Base-by-base conservation (phyloP, 2,329 filamentous ascomycete genomes). In the Venturia carpophila region DNA sequence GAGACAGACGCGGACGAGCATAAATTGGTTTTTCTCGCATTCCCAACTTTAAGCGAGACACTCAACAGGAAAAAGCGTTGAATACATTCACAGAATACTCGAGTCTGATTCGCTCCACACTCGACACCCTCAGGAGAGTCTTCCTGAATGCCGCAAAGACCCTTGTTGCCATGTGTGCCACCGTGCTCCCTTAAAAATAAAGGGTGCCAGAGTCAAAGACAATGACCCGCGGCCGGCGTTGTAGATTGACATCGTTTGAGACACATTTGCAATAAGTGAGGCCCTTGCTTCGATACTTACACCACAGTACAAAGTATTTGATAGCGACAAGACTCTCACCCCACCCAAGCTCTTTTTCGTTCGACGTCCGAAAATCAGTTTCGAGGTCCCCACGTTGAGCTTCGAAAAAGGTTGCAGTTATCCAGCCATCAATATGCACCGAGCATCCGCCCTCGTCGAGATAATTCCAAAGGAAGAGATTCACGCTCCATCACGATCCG, bases 381-480 rank as follows among this genome's bases (percentile, higher is more conserved):
- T 27, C 52, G 52, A 56, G 52, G 19, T 56, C n/a, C n/a, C 52
- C 27, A 15, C 52, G 52, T 58, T 15, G 27, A 58, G 52, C 52
- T 58, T 34, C 30, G 19, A 58, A 58, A 58, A 58, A 58, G 30
- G 15, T 37, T 39, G 24, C 19, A 10, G 15, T n/a, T 27, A 9
- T 17, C 17, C 27, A 58, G 2, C 27, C 27, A 37, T 37, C 52
- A 58, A 6, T 9, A 58, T 58, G 52, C 52, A 58, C 37, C 52
- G 52, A 58, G 52, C 52, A 58, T 58, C 52, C 52, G 52, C 52
- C 27, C 52, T 58, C 52, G 52, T 58, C 30, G 52, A 58, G 52
- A 58, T 58, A 6, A 58, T 58, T 13, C 52, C 52, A 17, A 58
- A 58, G 52, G 52, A 58, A 5, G 52, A 58, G 15, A 10, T n/a